Evolutionary conservation across 1,284 basidiomycete genomes (phyloP).

Genomic region (Sanghuangporus baumii): DNA sequence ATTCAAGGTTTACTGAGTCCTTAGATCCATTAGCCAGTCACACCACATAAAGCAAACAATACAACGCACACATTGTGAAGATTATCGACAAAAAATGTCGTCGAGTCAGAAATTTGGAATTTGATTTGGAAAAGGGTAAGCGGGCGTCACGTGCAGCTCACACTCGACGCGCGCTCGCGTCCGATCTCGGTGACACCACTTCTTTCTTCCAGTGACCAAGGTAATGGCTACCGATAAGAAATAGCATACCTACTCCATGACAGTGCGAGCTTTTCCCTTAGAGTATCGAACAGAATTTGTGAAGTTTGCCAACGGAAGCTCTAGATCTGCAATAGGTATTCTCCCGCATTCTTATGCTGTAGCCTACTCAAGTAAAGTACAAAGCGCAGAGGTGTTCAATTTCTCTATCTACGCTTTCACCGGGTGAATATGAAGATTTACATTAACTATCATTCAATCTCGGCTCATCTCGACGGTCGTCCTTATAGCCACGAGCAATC

Average conservation of each 20-base stretch:
- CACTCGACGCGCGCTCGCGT: not conserved
- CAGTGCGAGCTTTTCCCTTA: too few species aligned
- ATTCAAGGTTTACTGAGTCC: conserved; percentile 28
- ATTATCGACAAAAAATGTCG: not conserved
- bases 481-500: conserved; percentile 82
- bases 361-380: not conserved
- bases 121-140: not conserved
- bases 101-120: not conserved
- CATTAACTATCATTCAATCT: not conserved
- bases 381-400: not conserved
- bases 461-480: conserved; percentile 26
- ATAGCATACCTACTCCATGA: too few species aligned
- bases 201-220: too few species aligned
- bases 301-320: too few species aligned
- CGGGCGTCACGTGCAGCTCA: not conserved
- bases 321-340: too few species aligned
- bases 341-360: too few species aligned
- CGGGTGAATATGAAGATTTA: not conserved
- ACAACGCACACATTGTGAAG: conserved; percentile 7
- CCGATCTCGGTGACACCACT: too few species aligned
- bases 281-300: too few species aligned
- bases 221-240: too few species aligned
- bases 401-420: not conserved
- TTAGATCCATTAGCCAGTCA: not conserved
- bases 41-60: not conserved